Percentiles rank a stretch among this genome's conserved stretches.
These are phyloP conservation scores for Nakaseomyces nivariensis DNA, from an alignment of 1,139 yeast species.

Conservation along the genomic window DNA sequence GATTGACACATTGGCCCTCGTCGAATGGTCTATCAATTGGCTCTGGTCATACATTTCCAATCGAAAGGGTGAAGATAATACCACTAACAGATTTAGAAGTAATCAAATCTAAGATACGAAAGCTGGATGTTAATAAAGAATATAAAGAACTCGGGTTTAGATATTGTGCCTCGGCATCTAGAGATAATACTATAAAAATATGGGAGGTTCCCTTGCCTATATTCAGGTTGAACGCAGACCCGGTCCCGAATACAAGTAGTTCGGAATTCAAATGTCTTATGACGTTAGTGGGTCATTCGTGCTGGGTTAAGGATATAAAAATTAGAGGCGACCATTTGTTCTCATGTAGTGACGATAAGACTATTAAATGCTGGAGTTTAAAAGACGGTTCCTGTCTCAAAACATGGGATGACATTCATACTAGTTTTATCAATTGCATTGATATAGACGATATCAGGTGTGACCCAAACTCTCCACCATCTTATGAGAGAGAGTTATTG, in stretches of 20 bases:
- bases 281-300: constrained; percentile 60
- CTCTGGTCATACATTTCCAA: constrained; percentile 75
- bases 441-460: constrained; percentile 10
- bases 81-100: constrained; percentile 32
- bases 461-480: constrained; percentile 4
- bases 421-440: constrained; percentile 18
- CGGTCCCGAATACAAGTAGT: constrained; percentile 42
- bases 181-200: constrained; percentile 66
- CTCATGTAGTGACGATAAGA: constrained; percentile 73
- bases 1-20: constrained; percentile 53
- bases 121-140: constrained; percentile 13
- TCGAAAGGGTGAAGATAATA: constrained; percentile 63
- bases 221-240: constrained; percentile 44
- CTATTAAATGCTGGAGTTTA: constrained; percentile 74
- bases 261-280: constrained; percentile 55
- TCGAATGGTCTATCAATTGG: constrained; percentile 63
- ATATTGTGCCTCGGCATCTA: constrained; percentile 68
- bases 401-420: constrained; percentile 36
- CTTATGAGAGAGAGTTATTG: constrained; percentile 12
- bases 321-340: constrained; percentile 51
- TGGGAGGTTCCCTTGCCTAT: constrained; percentile 69
- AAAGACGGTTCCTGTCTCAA: constrained; percentile 44
- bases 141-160: constrained; percentile 44
- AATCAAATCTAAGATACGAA: constrained; percentile 10
- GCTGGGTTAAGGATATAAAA: constrained; percentile 62